A percentile compares a stretch with the other conserved stretches of the same genome.
Evolutionary conservation across 2,329 filamentous ascomycete species (phyloP).

Genomic region (Monascus ruber): DNA sequence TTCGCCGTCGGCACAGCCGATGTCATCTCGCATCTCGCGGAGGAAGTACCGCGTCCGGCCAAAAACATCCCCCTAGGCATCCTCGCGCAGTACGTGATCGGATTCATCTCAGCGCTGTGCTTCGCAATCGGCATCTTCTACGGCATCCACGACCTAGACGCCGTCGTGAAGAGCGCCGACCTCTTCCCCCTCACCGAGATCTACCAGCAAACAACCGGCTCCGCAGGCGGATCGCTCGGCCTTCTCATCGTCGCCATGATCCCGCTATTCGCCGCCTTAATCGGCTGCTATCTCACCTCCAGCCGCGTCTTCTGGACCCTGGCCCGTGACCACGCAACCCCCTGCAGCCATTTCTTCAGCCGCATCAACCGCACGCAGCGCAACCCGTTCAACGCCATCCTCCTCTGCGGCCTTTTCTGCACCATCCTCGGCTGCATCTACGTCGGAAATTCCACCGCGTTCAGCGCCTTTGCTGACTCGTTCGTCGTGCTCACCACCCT

Average conservation of each 20-base stretch:
- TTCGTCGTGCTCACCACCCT: conserved; percentile 47
- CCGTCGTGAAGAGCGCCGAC: conserved; percentile 26
- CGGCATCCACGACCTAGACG: conserved; percentile 35
- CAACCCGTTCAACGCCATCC: conserved; percentile 48
- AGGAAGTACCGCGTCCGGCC: conserved; percentile 47
- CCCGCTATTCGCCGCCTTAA: conserved; percentile 42
- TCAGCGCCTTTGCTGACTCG: conserved; percentile 46
- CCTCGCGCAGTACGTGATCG: conserved; percentile 37
- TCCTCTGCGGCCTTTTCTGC: conserved; percentile 43
- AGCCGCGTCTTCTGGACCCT: conserved; percentile 51
- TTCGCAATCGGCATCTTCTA: conserved; percentile 44
- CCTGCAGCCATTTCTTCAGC: conserved; percentile 43
- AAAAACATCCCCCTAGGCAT: conserved; percentile 41
- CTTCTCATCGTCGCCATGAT: conserved; percentile 47
- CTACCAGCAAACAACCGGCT: conserved; percentile 39
- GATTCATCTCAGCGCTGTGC: conserved; percentile 35
- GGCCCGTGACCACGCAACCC: conserved; percentile 51
- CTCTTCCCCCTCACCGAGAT: conserved; percentile 38
- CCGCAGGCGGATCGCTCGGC: conserved; percentile 42
- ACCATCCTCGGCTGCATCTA: conserved; percentile 48
- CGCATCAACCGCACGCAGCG: conserved; percentile 43
- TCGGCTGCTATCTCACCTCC: conserved; percentile 47
- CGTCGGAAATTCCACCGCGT: conserved; percentile 43
- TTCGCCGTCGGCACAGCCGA: conserved; percentile 58
- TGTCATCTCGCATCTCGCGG: conserved; percentile 52